Conservation (phyloP, 805 yeast species). For the Nakazawaea pomicola region DNA sequence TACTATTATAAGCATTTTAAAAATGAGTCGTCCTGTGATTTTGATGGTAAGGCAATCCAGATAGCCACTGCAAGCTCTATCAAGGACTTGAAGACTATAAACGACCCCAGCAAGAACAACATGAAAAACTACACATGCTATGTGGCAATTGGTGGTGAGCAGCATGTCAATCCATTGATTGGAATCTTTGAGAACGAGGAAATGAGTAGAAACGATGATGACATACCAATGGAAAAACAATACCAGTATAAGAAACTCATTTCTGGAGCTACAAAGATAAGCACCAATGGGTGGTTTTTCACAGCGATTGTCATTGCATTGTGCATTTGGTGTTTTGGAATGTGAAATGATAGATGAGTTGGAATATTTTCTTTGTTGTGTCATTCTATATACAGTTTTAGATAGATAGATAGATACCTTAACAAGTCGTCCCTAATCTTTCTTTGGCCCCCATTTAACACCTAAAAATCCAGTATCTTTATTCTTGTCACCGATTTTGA, state of each 20-base stretch:
- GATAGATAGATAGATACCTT: no score
- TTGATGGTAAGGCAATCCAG: slow-evolving; percentile 9
- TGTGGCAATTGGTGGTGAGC: slow-evolving; percentile 7
- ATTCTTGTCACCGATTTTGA: slow-evolving; percentile 30
- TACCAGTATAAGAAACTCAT: no score
- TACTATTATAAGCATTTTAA: slow-evolving; percentile 24
- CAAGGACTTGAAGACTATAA: slow-evolving; percentile 8
- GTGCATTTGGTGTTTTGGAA: slow-evolving; percentile 16
- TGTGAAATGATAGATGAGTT: no score
- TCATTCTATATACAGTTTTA: background rate
- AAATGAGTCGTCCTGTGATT: slow-evolving; percentile 17
- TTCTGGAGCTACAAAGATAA: no score
- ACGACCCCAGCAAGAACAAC: slow-evolving; percentile 1
- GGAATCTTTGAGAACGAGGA: slow-evolving; percentile 5
- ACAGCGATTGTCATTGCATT: no score
- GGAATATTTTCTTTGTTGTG: background rate
- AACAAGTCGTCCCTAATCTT: slow-evolving; percentile 35
- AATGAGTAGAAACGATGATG: background rate
- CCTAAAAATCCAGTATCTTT: slow-evolving; percentile 72
- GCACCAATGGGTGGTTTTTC: no score
- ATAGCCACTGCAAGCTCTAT: slow-evolving; percentile 6
- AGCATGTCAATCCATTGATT: slow-evolving; percentile 4
- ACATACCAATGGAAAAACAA: background rate
- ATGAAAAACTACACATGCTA: slow-evolving; percentile 6
- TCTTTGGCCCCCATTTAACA: slow-evolving; percentile 81